phyloP scores from a whole-genome alignment of 805 yeast species.

The Schwanniomyces pseudopolymorphus region DNA sequence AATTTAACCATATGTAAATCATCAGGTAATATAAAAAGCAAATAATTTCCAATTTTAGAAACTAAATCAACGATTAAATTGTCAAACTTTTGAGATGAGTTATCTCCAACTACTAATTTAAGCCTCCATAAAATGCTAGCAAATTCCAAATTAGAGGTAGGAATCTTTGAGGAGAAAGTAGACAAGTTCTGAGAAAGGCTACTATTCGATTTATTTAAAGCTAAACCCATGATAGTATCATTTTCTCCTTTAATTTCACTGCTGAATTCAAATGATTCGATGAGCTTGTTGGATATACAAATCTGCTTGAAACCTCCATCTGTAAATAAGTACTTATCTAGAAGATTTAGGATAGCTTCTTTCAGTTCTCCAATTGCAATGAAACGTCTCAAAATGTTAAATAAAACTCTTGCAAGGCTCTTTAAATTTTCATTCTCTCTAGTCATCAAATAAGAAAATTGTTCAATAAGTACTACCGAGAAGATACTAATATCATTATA shows the following conservation, averaged over 20 bases:
- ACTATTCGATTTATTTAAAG: conserved; percentile 10
- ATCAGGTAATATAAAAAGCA: conserved; percentile 8
- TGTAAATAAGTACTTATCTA: conserved; percentile 4
- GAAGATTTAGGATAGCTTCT: conserved; percentile 16
- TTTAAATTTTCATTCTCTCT: conserved; percentile 8
- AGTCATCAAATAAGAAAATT: conserved; percentile 51
- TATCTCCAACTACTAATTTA: conserved; percentile 23
- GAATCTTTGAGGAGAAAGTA: conserved; percentile 26
- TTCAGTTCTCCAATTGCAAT: conserved; percentile 60
- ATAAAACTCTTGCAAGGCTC: conserved; percentile 47
- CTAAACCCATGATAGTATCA: conserved; percentile 11
- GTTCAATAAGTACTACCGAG: conserved; percentile 54
- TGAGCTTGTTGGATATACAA: conserved; percentile 5
- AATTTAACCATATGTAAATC: conserved; percentile 13
- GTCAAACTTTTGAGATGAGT: conserved; percentile 16
- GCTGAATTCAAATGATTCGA: conserved; percentile 6
- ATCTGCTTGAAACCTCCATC: conserved; percentile 5
- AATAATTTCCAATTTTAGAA: conserved; percentile 45
- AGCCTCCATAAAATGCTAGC: conserved; percentile 45
- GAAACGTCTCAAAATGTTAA: conserved; percentile 46
- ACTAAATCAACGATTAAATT: conserved; percentile 32
- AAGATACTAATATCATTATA: conserved; percentile 33
- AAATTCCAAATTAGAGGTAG: conserved; percentile 48
- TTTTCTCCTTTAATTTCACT: not conserved
- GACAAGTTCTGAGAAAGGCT: conserved; percentile 1